A percentile compares a stretch with the other conserved stretches of the same genome.
Evolutionary conservation across 2,329 filamentous ascomycete species (phyloP).

Genomic region (Mollisia scopiformis): DNA sequence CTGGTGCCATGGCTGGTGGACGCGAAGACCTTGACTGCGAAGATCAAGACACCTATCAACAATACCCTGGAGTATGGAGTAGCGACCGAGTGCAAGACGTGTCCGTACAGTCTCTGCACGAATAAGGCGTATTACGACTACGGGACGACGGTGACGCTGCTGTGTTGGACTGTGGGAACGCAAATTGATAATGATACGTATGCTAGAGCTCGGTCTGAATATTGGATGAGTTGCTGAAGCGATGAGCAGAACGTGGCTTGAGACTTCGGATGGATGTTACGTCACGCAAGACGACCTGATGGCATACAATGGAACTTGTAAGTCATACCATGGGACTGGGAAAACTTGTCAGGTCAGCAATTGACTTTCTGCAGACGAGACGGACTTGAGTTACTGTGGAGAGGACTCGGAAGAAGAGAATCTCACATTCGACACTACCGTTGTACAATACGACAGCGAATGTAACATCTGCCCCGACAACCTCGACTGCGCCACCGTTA

Average conservation of each 20-base stretch:
- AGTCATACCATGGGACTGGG: not conserved
- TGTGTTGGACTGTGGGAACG: slow-evolving; percentile 28
- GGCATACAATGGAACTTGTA: slow-evolving; percentile 24
- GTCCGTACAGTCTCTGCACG: slow-evolving; percentile 27
- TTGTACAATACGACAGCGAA: slow-evolving; percentile 23
- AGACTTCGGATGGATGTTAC: slow-evolving; percentile 26
- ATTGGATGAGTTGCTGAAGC: not conserved
- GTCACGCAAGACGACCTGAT: slow-evolving; percentile 25
- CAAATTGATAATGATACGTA: slow-evolving; percentile 24
- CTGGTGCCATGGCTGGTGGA: not conserved
- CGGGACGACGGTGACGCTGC: slow-evolving; percentile 9
- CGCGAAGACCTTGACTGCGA: not conserved
- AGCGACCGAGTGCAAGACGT: slow-evolving; percentile 28
- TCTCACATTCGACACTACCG: slow-evolving; percentile 18
- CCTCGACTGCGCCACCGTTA: slow-evolving; percentile 13
- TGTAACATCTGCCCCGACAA: slow-evolving; percentile 27
- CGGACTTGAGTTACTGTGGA: slow-evolving; percentile 23
- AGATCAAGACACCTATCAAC: slow-evolving; percentile 21
- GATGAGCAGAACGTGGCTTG: slow-evolving; percentile 24
- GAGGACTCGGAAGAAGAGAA: slow-evolving; percentile 15
- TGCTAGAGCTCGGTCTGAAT: not conserved
- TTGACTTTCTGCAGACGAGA: slow-evolving; percentile 9
- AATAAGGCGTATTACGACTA: slow-evolving; percentile 23
- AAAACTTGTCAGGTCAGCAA: not conserved
- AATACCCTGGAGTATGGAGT: slow-evolving; percentile 24